Conservation (phyloP, 495 filamentous ascomycete genomes). For the Penicillium cataractarum region DNA sequence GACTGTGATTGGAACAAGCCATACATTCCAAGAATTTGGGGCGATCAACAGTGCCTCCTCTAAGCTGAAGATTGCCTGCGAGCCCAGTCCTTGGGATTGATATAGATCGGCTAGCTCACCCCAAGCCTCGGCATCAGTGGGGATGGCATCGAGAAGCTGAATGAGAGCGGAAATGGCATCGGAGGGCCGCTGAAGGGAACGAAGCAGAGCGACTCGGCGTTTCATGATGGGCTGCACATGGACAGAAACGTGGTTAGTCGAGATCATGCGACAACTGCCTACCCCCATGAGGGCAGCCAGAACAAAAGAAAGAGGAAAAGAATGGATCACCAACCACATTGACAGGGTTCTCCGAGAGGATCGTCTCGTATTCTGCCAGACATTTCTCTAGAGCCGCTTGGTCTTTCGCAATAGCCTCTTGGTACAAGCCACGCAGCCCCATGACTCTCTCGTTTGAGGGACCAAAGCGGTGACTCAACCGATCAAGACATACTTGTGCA, state of each 20-base stretch:
- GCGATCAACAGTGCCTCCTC: slow-evolving; percentile 87
- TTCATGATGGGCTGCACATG: slow-evolving; percentile 75
- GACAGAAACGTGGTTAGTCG: neutral
- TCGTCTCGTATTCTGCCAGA: slow-evolving; percentile 74
- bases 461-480: slow-evolving; percentile 78
- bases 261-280: neutral
- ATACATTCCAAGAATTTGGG: slow-evolving; percentile 95
- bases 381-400: slow-evolving; percentile 64
- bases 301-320: too few relatives aligned
- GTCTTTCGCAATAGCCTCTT: slow-evolving; percentile 79
- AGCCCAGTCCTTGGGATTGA: slow-evolving; percentile 69
- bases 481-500: slow-evolving; percentile 72
- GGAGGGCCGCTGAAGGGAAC: slow-evolving; percentile 64
- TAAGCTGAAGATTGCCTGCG: slow-evolving; percentile 83
- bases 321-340: slow-evolving; percentile 70
- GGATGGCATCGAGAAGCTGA: slow-evolving; percentile 76
- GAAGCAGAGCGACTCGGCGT: slow-evolving; percentile 78
- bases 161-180: slow-evolving; percentile 77
- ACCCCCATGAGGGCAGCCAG: neutral
- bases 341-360: slow-evolving; percentile 72
- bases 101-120: slow-evolving; percentile 89
- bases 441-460: slow-evolving; percentile 78
- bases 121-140: slow-evolving; percentile 94
- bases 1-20: slow-evolving; percentile 28
- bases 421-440: slow-evolving; percentile 78